A percentile compares a stretch with the other conserved stretches of the same genome.
These are phyloP conservation scores for Paraglomus brasilianum DNA, from an alignment of 192 early-diverging fungal species.

Conservation along the genomic window DNA sequence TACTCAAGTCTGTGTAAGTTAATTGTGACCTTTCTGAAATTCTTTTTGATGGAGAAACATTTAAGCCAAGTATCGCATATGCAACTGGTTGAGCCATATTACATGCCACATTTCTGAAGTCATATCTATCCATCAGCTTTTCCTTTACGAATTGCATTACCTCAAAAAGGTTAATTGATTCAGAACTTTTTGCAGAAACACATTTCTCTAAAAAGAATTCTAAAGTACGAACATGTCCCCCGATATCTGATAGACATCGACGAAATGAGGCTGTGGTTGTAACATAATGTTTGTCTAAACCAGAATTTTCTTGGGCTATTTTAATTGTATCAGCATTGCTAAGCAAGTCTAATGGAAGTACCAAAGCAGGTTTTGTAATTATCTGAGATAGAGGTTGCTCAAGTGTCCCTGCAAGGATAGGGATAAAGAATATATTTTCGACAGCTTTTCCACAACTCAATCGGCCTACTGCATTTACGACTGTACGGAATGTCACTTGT, in stretches of 20 bases:
- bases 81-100: background rate
- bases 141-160: background rate
- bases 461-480: background rate
- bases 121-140: background rate
- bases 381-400: background rate
- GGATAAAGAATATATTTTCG: background rate
- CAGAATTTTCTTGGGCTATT: background rate
- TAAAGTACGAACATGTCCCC: conserved; percentile 2
- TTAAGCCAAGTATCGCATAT: no score
- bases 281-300: background rate
- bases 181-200: background rate
- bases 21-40: no score
- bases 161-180: background rate
- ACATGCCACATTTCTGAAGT: background rate
- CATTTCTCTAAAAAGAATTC: conserved; percentile 3
- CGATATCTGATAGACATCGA: background rate
- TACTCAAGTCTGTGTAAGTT: no score
- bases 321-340: background rate
- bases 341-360: background rate
- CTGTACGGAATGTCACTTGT: no score
- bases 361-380: conserved; percentile 12
- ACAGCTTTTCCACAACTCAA: background rate
- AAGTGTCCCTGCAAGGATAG: conserved; percentile 12
- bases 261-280: background rate
- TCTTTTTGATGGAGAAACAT: no score